These are phyloP conservation scores for Lecanosticta acicola DNA, from an alignment of 2,329 filamentous ascomycete genomes.

Conservation along the genomic window DNA sequence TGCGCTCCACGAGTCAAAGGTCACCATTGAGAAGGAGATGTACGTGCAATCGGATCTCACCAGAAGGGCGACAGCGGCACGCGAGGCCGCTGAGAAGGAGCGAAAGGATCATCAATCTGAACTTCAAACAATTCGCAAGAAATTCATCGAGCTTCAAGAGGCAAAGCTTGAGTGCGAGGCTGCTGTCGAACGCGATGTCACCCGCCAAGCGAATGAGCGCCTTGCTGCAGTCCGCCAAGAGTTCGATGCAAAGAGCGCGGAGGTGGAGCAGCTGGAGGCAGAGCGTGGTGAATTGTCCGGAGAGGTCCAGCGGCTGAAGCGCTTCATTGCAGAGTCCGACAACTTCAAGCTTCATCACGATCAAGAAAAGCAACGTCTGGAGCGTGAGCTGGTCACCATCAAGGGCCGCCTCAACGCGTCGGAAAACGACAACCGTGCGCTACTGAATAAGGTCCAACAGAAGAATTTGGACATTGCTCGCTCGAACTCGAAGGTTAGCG, in stretches of 20 bases:
- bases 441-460: slow-evolving; percentile 96
- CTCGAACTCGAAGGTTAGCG: slow-evolving; percentile 77
- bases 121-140: slow-evolving; percentile 72
- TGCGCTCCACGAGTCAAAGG: slow-evolving; percentile 85
- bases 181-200: slow-evolving; percentile 72
- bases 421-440: slow-evolving; percentile 88
- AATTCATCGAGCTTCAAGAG: slow-evolving; percentile 80
- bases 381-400: slow-evolving; percentile 83
- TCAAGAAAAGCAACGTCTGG: slow-evolving; percentile 86
- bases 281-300: slow-evolving; percentile 71
- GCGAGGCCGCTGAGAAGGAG: slow-evolving; percentile 73
- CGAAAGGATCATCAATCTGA: slow-evolving; percentile 85
- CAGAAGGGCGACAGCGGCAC: slow-evolving; percentile 75
- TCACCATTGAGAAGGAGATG: slow-evolving; percentile 95
- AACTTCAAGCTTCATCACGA: slow-evolving; percentile 86
- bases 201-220: slow-evolving; percentile 70
- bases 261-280: slow-evolving; percentile 70
- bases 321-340: slow-evolving; percentile 81
- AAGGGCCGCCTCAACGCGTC: slow-evolving; percentile 85
- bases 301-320: slow-evolving; percentile 79
- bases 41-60: slow-evolving; percentile 92
- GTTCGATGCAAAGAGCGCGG: slow-evolving; percentile 69
- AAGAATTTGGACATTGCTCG: slow-evolving; percentile 95
- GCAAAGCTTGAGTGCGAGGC: slow-evolving; percentile 77
- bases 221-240: slow-evolving; percentile 73